Evolutionary conservation across 2,329 filamentous ascomycete species (phyloP), one percentile per base, ranked within the genome.

Genomic region (Orbilia oligospora): DNA sequence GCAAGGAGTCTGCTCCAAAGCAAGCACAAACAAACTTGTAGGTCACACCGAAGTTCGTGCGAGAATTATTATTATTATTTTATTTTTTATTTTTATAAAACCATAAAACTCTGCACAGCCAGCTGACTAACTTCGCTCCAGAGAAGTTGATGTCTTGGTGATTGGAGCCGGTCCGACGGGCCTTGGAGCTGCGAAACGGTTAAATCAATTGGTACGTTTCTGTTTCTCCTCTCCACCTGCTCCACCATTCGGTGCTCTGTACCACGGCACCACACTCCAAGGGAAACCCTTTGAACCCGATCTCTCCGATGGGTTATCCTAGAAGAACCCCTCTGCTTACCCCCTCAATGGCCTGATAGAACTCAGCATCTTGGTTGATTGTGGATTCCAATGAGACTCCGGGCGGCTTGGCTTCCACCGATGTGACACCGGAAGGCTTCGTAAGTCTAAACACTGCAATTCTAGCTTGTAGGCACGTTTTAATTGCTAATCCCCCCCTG

Each of bases 161-260:
- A 97, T 98, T 87, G 96, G 96, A 84, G 95, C 95, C 87, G 96
- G 96, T 84, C 96, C 96, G 83, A 98, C 96, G 84, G 96, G 96
- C 87, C 90, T 98, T 83, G 96, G 96, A 88, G 96, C 96, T 85
- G 96, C 96, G 83, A 99, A 99, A 89, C 93, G 96, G 85, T 90
- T 99, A 82, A 92, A 98, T 86, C 96, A 99, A 87, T 91, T 97
- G 84, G 96, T 98, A 88, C 82, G 91, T 82, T 44, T 22, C 24
- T 44, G 18, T 14, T 44, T 20, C 18, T 14, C 56, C 12, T 38
- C 8, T 44, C 27, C 18, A 20, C 56, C 12, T 38, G 8, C 61
- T n/a, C 61, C 61, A 48, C 41, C 24, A 20, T 48, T 14, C 6
- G 18, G 22, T 49, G 16, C n/a, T 56, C 30, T 22, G 27, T 63